phyloP scores from a whole-genome alignment of 305 asterid species.

The Withania somnifera region DNA sequence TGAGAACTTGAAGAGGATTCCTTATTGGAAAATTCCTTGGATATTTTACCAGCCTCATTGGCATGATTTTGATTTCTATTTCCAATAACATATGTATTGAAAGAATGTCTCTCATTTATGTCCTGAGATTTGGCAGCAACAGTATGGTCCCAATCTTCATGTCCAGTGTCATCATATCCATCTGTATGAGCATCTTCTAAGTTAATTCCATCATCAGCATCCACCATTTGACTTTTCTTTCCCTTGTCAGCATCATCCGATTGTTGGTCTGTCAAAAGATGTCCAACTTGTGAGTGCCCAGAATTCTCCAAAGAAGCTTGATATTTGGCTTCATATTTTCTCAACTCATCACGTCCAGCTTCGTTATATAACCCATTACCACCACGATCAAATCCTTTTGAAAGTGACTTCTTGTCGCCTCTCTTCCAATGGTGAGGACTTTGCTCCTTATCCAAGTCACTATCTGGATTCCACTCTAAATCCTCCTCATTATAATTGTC shows the following conservation, averaged over 20 bases:
- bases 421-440: conserved; percentile 16
- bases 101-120: conserved; percentile 25
- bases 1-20: conserved; percentile 30
- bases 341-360: conserved; percentile 88
- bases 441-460: conserved; percentile 28
- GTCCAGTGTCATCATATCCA: conserved; percentile 47
- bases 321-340: conserved; percentile 72
- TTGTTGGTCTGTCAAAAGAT: conserved; percentile 20
- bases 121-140: conserved; percentile 23
- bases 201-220: conserved; percentile 65
- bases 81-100: conserved; percentile 27
- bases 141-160: conserved; percentile 34
- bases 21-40: conserved; percentile 23
- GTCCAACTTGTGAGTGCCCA: conserved; percentile 30
- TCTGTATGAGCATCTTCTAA: conserved; percentile 51
- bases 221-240: conserved; percentile 26
- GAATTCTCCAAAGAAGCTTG: conserved; percentile 60
- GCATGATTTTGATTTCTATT: conserved; percentile 19
- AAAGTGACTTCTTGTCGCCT: conserved; percentile 20
- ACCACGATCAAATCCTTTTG: conserved; percentile 27
- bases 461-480: conserved; percentile 34
- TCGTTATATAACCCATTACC: conserved; percentile 75
- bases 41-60: conserved; percentile 43
- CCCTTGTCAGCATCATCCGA: conserved; percentile 24
- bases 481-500: conserved; percentile 64